These are phyloP conservation scores for Coniophora puteana DNA, from an alignment of 1,284 basidiomycete genomes.

Conservation along the genomic window DNA sequence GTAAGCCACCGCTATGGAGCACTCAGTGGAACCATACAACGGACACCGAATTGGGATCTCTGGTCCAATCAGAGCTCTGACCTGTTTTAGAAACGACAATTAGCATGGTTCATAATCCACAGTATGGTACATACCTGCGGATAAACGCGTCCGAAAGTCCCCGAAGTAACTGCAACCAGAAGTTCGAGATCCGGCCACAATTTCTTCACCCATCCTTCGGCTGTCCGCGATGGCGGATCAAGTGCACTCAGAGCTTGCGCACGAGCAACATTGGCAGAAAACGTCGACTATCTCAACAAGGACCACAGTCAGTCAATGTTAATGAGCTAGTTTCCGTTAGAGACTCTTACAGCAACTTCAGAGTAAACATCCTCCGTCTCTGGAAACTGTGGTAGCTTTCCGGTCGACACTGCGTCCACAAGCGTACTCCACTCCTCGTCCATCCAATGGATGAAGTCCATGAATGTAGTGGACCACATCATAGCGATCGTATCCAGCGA, in stretches of 20 bases:
- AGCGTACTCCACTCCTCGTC: conserved; percentile 12
- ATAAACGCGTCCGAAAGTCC: conserved; percentile 12
- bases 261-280: conserved; percentile 10
- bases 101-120: too few species aligned
- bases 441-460: conserved; percentile 10
- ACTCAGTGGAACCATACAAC: conserved; percentile 13
- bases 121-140: conserved; percentile 16
- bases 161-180: conserved; percentile 12
- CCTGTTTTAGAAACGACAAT: conserved; percentile 9
- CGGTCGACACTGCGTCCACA: conserved; percentile 8
- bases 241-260: conserved; percentile 13
- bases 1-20: not conserved
- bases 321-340: too few species aligned
- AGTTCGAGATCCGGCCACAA: conserved; percentile 10
- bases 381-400: conserved; percentile 9
- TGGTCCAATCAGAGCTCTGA: conserved; percentile 13
- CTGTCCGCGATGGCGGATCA: conserved; percentile 11
- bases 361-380: too few species aligned
- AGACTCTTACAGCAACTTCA: too few species aligned
- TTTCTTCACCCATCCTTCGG: conserved; percentile 11
- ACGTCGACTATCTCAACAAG: conserved; percentile 1
- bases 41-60: conserved; percentile 2
- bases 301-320: too few species aligned
- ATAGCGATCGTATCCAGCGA: conserved; percentile 5
- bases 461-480: conserved; percentile 5